A percentile compares a stretch with the other conserved stretches of the same genome.
phyloP scores from a whole-genome alignment of 1,284 basidiomycete genomes.

The Psilocybe mexicana region DNA sequence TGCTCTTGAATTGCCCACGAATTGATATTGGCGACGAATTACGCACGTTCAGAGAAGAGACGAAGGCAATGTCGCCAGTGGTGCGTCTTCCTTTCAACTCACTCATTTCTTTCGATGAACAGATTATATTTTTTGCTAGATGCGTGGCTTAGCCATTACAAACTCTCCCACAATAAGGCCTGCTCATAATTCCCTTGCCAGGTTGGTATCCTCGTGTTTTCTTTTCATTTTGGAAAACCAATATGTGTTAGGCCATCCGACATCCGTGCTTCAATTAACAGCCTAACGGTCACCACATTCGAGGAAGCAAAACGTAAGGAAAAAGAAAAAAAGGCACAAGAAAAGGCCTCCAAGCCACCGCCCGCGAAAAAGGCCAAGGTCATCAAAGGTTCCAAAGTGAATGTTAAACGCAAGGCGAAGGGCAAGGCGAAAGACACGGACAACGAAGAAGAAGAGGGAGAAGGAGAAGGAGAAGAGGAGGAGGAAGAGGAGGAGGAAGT shows the following conservation, averaged over 20 bases:
- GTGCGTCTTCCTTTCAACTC: slow-evolving; percentile 35
- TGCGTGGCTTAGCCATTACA: slow-evolving; percentile 61
- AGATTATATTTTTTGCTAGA: slow-evolving; percentile 34
- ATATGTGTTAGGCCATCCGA: slow-evolving; percentile 51
- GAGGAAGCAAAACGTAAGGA: slow-evolving; percentile 37
- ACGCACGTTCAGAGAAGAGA: slow-evolving; percentile 47
- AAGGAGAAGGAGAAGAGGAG: slow-evolving; percentile 29
- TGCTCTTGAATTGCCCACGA: slow-evolving; percentile 53
- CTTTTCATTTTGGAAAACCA: not conserved
- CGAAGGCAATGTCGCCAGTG: slow-evolving; percentile 54
- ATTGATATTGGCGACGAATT: slow-evolving; percentile 50
- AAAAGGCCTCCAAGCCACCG: slow-evolving; percentile 2
- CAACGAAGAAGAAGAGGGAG: slow-evolving; percentile 30
- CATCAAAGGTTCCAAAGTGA: slow-evolving; percentile 8
- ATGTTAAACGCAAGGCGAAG: slow-evolving; percentile 28
- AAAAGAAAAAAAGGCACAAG: slow-evolving; percentile 16
- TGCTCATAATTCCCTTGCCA: slow-evolving; percentile 58
- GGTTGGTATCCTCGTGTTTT: slow-evolving; percentile 36
- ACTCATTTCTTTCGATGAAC: not conserved
- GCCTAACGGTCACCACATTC: slow-evolving; percentile 45
- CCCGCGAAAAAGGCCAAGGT: slow-evolving; percentile 4
- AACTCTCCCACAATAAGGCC: slow-evolving; percentile 51
- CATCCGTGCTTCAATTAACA: slow-evolving; percentile 49
- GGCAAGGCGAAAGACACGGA: slow-evolving; percentile 28
- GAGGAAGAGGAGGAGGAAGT: slow-evolving; percentile 29